phyloP scores from a whole-genome alignment of 805 yeast genomes.

The Metschnikowia peoriensis region DNA sequence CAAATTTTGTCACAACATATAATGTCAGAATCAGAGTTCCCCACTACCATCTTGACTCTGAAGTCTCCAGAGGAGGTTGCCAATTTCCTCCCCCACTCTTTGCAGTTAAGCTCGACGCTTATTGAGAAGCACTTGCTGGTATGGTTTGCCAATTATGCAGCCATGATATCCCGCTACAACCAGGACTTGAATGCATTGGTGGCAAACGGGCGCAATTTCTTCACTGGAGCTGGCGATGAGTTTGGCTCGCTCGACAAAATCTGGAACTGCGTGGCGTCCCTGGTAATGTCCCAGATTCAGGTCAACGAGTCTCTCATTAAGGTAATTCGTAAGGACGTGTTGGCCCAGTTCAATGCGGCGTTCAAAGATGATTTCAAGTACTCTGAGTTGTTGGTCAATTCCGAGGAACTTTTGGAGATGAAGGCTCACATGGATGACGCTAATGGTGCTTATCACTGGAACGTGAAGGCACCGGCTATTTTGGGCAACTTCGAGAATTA shows the following conservation, averaged over 20 bases:
- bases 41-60: conserved; percentile 40
- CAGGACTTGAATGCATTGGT: conserved; percentile 21
- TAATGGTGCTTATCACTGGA: conserved; percentile 63
- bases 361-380: conserved; percentile 53
- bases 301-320: conserved; percentile 49
- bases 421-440: conserved; percentile 22
- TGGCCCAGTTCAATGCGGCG: conserved; percentile 53
- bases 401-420: conserved; percentile 42
- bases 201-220: conserved; percentile 23
- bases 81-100: conserved; percentile 34
- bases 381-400: conserved; percentile 53
- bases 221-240: conserved; percentile 23
- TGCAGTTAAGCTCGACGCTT: conserved; percentile 29
- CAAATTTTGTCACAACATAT: neutral
- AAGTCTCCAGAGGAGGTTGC: conserved; percentile 44
- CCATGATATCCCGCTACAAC: conserved; percentile 21
- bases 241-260: conserved; percentile 41
- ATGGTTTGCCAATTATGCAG: conserved; percentile 32
- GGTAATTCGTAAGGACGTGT: conserved; percentile 51
- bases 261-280: conserved; percentile 48
- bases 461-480: conserved; percentile 70
- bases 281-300: conserved; percentile 48
- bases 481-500: conserved; percentile 73
- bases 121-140: conserved; percentile 29
- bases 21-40: conserved; percentile 21